phyloP scores from a whole-genome alignment of 306 rosid genomes.

The Benincasa hispida region DNA sequence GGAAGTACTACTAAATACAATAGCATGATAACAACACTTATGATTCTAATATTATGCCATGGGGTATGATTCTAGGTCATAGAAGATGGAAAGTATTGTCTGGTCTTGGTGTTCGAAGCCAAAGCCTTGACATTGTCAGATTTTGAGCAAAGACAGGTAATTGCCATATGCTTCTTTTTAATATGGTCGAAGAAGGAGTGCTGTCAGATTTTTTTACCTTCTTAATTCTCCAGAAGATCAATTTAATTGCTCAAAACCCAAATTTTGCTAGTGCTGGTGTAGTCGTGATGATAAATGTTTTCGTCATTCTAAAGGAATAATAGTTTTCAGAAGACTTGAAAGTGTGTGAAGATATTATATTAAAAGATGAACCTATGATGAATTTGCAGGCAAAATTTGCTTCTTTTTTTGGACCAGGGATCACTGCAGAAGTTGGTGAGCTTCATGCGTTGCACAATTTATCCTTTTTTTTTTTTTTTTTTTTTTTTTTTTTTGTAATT shows the following conservation, averaged over 20 bases:
- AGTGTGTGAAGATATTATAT: neutral
- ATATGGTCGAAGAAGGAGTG: neutral
- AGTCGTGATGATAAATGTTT: neutral
- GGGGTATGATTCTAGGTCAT: slow-evolving; percentile 42
- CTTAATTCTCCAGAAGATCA: neutral
- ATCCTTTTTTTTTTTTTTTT: neutral
- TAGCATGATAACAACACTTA: neutral
- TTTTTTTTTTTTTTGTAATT: neutral
- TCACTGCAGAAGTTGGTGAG: slow-evolving; percentile 91
- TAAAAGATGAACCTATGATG: neutral
- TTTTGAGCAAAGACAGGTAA: slow-evolving; percentile 89
- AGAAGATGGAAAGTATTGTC: slow-evolving; percentile 58
- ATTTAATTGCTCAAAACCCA: neutral
- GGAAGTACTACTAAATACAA: neutral
- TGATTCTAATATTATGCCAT: neutral
- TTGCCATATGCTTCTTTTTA: neutral
- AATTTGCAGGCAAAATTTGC: slow-evolving; percentile 62
- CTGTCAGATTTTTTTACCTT: neutral
- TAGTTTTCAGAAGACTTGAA: neutral
- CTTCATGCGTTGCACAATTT: neutral
- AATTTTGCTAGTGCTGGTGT: neutral
- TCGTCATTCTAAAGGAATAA: neutral
- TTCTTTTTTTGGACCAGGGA: slow-evolving; percentile 93
- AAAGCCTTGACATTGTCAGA: slow-evolving; percentile 66
- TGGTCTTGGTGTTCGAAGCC: slow-evolving; percentile 75